Conservation (phyloP, 192 early-diverging fungal species). For the Rhizoclosmatium sp. region DNA sequence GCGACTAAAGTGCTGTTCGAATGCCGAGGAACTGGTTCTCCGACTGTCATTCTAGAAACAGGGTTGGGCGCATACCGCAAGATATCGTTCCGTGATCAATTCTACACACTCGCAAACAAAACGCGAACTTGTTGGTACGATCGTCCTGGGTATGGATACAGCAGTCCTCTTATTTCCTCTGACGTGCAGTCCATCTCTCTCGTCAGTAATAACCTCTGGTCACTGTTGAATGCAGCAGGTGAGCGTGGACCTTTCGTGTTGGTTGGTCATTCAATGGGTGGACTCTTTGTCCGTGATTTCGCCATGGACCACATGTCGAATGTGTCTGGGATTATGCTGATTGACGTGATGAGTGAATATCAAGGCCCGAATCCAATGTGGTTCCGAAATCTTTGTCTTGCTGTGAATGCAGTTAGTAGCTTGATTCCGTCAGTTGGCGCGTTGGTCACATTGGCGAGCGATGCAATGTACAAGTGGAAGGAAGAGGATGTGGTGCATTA, state of each 20-base stretch:
- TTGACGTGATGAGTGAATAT: not conserved
- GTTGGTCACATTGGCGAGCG: not conserved
- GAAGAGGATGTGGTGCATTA: not conserved
- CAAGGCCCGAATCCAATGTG: not conserved
- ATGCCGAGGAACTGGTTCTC: not conserved
- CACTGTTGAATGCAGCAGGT: not conserved
- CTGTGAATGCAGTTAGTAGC: not conserved
- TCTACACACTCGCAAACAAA: not conserved
- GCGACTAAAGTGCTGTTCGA: not conserved
- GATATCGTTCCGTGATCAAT: not conserved
- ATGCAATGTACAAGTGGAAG: not conserved
- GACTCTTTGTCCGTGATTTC: not conserved
- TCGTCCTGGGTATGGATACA: slow-evolving; percentile 2
- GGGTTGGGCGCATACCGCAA: not conserved
- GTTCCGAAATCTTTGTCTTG: not conserved
- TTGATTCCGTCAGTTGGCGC: not conserved
- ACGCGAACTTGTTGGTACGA: slow-evolving; percentile 8
- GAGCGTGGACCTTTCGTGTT: not conserved
- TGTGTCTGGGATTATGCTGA: not conserved
- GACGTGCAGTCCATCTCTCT: not conserved
- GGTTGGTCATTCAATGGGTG: not conserved
- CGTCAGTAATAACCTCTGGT: not conserved
- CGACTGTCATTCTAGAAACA: slow-evolving; percentile 1
- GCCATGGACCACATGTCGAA: not conserved
- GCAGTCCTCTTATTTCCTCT: not conserved